Conservation (phyloP, 192 early-diverging fungal genomes). For the Coemansia asiatica region DNA sequence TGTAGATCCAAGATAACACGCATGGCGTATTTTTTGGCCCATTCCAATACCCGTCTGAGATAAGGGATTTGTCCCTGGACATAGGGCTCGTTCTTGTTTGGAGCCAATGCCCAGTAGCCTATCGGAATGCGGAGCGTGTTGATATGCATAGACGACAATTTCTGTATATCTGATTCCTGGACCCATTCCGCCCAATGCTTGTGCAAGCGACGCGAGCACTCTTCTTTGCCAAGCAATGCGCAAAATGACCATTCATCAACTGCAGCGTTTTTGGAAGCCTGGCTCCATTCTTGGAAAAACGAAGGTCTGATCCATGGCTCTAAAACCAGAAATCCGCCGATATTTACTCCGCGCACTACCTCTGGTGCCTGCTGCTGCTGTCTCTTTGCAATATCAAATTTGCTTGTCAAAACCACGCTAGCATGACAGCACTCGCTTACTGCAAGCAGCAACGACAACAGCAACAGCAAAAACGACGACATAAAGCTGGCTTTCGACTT, state of each 20-base stretch:
- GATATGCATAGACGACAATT: conserved; percentile 58
- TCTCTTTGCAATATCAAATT: background rate
- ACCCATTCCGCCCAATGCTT: conserved; percentile 65
- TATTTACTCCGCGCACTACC: conserved; percentile 66
- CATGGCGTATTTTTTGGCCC: conserved; percentile 65
- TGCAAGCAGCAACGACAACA: background rate
- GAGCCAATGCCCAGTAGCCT: conserved; percentile 69
- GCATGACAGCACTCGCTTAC: background rate
- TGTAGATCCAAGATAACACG: conserved; percentile 72
- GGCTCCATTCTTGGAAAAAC: conserved; percentile 47
- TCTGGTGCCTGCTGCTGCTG: background rate
- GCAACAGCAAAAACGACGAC: background rate
- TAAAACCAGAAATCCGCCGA: conserved; percentile 71
- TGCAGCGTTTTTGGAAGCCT: conserved; percentile 24
- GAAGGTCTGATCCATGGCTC: conserved; percentile 65
- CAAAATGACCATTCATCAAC: conserved; percentile 71
- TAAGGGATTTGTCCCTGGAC: conserved; percentile 60
- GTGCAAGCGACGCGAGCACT: conserved; percentile 52
- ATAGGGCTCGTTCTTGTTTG: conserved; percentile 59
- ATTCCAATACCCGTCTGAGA: conserved; percentile 58
- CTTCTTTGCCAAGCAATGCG: conserved; percentile 55
- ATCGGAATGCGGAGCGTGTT: conserved; percentile 71
- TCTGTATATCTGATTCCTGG: conserved; percentile 60
- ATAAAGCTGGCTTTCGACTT: background rate
- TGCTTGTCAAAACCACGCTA: background rate